Evolutionary conservation across 345 rosid species (phyloP).

Genomic region (Linum lewisii): DNA sequence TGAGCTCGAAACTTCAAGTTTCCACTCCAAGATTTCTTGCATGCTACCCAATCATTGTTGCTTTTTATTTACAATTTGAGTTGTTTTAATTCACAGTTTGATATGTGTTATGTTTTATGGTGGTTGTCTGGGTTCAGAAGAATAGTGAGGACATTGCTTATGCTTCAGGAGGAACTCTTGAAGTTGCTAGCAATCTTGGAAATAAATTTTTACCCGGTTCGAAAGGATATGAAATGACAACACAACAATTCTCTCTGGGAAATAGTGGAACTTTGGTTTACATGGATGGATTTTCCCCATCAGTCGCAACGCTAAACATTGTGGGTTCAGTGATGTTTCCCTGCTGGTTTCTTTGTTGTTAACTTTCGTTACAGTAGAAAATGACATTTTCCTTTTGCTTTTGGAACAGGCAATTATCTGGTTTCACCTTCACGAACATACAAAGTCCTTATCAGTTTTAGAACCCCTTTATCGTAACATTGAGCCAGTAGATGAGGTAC

Average conservation of each 20-base stretch:
- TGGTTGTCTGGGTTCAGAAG: slow-evolving; percentile 35
- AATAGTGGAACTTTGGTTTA: slow-evolving; percentile 29
- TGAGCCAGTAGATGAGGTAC: slow-evolving; percentile 81
- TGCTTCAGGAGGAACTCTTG: slow-evolving; percentile 57
- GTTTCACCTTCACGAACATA: slow-evolving; percentile 83
- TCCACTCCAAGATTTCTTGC: too few species aligned
- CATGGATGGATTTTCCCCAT: slow-evolving; percentile 63
- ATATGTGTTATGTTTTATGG: slow-evolving; percentile 11
- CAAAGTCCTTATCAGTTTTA: slow-evolving; percentile 64
- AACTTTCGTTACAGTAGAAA: slow-evolving; percentile 1
- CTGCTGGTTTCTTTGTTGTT: slow-evolving; percentile 3
- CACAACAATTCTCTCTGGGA: too few species aligned
- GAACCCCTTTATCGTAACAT: slow-evolving; percentile 73
- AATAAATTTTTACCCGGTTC: slow-evolving; percentile 33
- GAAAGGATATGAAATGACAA: too few species aligned
- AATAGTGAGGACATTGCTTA: slow-evolving; percentile 63
- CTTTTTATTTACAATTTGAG: not conserved
- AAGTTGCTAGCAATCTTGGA: slow-evolving; percentile 34
- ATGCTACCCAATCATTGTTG: too few species aligned
- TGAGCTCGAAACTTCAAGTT: too few species aligned
- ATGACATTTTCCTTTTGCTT: slow-evolving; percentile 14
- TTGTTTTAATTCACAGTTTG: not conserved
- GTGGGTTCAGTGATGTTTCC: slow-evolving; percentile 31
- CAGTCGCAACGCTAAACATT: slow-evolving; percentile 66
- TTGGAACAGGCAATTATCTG: slow-evolving; percentile 66